phyloP scores from a whole-genome alignment of 1,139 yeast genomes.

The Suhomyces chickasaworum region DNA sequence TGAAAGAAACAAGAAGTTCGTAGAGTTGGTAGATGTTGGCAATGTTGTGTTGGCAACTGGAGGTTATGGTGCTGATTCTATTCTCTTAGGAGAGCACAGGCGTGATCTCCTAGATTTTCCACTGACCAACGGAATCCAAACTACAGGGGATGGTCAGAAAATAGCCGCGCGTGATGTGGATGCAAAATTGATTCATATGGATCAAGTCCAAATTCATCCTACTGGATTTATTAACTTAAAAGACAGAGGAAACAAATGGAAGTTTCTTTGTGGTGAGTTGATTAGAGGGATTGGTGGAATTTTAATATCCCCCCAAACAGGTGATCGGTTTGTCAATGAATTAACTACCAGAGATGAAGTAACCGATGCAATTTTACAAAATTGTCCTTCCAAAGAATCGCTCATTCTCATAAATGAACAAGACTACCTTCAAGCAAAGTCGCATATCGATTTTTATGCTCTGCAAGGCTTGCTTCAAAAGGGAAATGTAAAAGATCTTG shows the following conservation, averaged over 20 bases:
- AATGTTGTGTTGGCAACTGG: conserved; percentile 42
- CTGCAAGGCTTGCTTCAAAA: conserved; percentile 30
- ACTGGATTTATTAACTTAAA: conserved; percentile 37
- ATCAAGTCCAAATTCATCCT: conserved; percentile 42
- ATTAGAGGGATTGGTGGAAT: conserved; percentile 43
- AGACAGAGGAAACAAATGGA: conserved; percentile 23
- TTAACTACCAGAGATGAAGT: conserved; percentile 37
- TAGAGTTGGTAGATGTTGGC: conserved; percentile 13
- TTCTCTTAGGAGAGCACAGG: conserved; percentile 29
- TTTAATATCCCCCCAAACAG: conserved; percentile 33
- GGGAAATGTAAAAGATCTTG: conserved; percentile 28
- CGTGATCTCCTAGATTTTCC: conserved; percentile 38
- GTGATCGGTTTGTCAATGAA: conserved; percentile 39
- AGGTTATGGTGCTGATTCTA: conserved; percentile 38
- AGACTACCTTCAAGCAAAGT: conserved; percentile 31
- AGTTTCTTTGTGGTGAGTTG: conserved; percentile 42
- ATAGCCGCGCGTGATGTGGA: conserved; percentile 34
- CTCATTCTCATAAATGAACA: conserved; percentile 28
- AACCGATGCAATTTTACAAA: conserved; percentile 27
- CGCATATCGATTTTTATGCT: conserved; percentile 35
- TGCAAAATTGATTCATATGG: conserved; percentile 40
- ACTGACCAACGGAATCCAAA: conserved; percentile 38
- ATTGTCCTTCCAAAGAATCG: conserved; percentile 27
- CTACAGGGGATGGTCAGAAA: conserved; percentile 44
- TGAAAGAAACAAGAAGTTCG: conserved; percentile 10